Evolutionary conservation across 495 filamentous ascomycete genomes (phyloP), one percentile per base, ranked within the genome.

Genomic region (Podospora pseudopauciseta): DNA sequence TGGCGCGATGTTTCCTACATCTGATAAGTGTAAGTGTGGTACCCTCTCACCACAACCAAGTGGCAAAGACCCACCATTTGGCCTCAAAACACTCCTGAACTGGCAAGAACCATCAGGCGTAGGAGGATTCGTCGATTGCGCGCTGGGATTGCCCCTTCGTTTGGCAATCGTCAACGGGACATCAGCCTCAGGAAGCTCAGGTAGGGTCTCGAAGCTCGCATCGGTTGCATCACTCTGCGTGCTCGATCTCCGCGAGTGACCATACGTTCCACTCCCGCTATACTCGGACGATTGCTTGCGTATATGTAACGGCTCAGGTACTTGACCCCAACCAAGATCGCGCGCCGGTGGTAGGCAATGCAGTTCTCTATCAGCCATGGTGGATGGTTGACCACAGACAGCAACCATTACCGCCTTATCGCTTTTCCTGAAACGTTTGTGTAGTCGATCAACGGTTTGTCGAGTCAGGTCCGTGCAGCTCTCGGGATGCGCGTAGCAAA

Each of bases 281-380:
- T 56, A 32, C 11, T 23, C 66, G 13, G 60, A 55, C 1, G 68
- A 60, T 49, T 68, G 74, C 66, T 79, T 79, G 62, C 70, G 57
- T 63, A 79, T 78, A 19, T 77, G 76, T 55, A 79, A 56, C 34
- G 77, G 77, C 49, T 64, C 60, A 9, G 76, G 76, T 16, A 76
- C 49, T 44, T 70, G 69, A 26, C 30, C 44, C 55, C 62, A 65
- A 20, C 54, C 60, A n/a, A 27, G 2, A 20, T 53, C 16, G 67
- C 57, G 23, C 54, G 7, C 30, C 11, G 58, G 39, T 61, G 4
- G 39, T 61, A 1, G 56, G 19, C 23, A 58, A 20, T 9, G 53
- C 18, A 28, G 20, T 13, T 60, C 57, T 63, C 23, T 67, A 4
- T 56, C 60, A 11, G n/a, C 9, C 19, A 62, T 20, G 55, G 23